Base-by-base conservation (phyloP, 257 asterid genomes). In the Prunella vulgaris region DNA sequence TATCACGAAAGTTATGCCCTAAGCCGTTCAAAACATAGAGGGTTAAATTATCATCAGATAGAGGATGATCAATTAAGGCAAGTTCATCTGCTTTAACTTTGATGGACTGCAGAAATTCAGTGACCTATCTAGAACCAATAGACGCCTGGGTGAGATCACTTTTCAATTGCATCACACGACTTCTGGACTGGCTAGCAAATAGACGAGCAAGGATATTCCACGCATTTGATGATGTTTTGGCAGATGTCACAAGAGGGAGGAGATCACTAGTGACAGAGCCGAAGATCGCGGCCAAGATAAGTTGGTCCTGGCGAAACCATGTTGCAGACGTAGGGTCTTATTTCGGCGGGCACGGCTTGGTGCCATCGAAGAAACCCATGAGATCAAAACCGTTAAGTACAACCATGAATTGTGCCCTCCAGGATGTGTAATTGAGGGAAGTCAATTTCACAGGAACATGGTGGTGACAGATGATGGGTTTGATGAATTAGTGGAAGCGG, bases 301-400 rank as follows among this genome's bases (percentile, higher is more conserved):
- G 21, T 58, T 58, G 64, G 22, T 58, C 64, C 20, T 58, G 64
- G 1, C 64, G 64, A 18, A 58, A 58, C 64, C 64, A 58, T 7
- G 64, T 3, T n/a, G 9, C 21, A 15, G 13, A 10, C 0, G 64
- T 28, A 24, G 42, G 64, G 22, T 58, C 64, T 0, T 18, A 13
- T 14, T 27, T 15, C 3, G 64, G 20, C 12, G 64, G 64, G 42
- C 12, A 25, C 1, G 64, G 42, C 10, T 25, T 58, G 40, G 22
- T 27, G 37, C 64, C 42, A 14, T 28, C 64, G 12, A 58, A 5
- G 10, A 22, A 38, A 8, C 21, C 42, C 42, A 8, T 28, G 35
- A 58, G 38, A 6, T 30, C 42, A n/a, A 58, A 58, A 7, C 64
- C 64, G 12, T 27, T 58, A 0, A 58, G 40, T 5, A 58, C 40